phyloP scores from a whole-genome alignment of 495 filamentous ascomycete species.

The Daldinia vernicosa region DNA sequence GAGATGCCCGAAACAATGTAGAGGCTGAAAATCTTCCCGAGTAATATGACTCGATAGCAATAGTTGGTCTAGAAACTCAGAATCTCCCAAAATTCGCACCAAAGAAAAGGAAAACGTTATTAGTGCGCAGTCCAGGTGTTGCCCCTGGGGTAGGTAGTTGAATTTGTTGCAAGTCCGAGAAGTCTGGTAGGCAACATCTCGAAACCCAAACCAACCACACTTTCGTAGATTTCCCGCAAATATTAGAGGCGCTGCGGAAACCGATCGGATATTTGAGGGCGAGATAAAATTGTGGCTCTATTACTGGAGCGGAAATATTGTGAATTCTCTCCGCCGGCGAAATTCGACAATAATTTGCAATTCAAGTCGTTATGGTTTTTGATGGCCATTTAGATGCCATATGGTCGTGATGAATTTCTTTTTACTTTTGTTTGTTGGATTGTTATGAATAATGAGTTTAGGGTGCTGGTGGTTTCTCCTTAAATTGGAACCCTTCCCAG shows the following conservation, averaged over 20 bases:
- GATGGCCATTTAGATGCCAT: conserved; percentile 11
- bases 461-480: background rate
- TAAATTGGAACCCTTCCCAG: background rate
- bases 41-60: background rate
- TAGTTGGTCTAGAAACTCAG: background rate
- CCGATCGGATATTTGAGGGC: conserved; percentile 11
- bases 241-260: background rate
- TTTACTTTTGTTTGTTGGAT: conserved; percentile 3
- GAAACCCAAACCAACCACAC: background rate
- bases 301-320: conserved; percentile 5
- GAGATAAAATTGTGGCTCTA: conserved; percentile 5
- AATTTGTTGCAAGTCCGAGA: background rate
- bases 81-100: background rate
- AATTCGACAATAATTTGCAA: conserved; percentile 17
- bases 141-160: background rate
- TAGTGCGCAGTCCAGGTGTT: background rate
- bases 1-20: background rate
- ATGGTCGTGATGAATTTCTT: conserved; percentile 24
- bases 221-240: background rate
- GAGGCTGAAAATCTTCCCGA: background rate
- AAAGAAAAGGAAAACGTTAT: conserved; percentile 1
- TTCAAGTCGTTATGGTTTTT: conserved; percentile 12
- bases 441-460: background rate
- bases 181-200: background rate
- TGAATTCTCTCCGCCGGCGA: conserved; percentile 6